Evolutionary conservation across 2,329 filamentous ascomycete genomes (phyloP), one percentile per base, ranked within the genome.

Genomic region (Colletotrichum cereale): DNA sequence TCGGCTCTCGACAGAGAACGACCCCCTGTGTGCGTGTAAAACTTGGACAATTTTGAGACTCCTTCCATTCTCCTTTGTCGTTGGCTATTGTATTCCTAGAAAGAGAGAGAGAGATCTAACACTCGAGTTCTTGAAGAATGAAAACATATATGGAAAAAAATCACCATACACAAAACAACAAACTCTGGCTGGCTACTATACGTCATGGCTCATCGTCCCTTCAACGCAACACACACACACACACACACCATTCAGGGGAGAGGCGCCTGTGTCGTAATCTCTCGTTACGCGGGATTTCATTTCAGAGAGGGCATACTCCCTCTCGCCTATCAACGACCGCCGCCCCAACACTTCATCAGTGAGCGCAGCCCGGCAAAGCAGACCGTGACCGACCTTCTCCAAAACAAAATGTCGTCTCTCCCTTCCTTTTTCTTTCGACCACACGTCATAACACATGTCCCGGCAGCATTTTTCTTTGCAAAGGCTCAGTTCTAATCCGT

Each of bases 241-340:
- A n/a, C 18, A 21, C 5, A 34, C 3, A 18, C 34, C 2, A 18
- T 12, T 18, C 21, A 16, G 7, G 14, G 29, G 48, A 31, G 42
- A 65, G 21, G 80, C 36, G 81, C 86, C 61, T 85, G 78, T 75
- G 52, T 56, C 47, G n/a, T 61, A 48, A 67, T 50, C 31, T 62
- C 61, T 64, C 44, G 52, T 68, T 65, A 58, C 66, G 52, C 61
- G 44, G n/a, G 66, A 50, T 65, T 68, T 69, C 66, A 52, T 38
- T 53, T 50, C 60, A 36, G 42, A 47, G 5, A 5, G 42, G 60
- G 53, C 34, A 53, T 36, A 42, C 50, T 24, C 14, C 24, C 48
- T 24, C 14, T 18, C 16, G 4, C 31, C 21, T 65, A 58, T 21
- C 36, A 65, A 36, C 14, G 5, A n/a, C 40, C 24, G 26, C 29